A percentile compares a stretch with the other conserved stretches of the same genome.
These are phyloP conservation scores for Cyberlindnera veronae DNA, from an alignment of 805 yeast species.

Conservation along the genomic window DNA sequence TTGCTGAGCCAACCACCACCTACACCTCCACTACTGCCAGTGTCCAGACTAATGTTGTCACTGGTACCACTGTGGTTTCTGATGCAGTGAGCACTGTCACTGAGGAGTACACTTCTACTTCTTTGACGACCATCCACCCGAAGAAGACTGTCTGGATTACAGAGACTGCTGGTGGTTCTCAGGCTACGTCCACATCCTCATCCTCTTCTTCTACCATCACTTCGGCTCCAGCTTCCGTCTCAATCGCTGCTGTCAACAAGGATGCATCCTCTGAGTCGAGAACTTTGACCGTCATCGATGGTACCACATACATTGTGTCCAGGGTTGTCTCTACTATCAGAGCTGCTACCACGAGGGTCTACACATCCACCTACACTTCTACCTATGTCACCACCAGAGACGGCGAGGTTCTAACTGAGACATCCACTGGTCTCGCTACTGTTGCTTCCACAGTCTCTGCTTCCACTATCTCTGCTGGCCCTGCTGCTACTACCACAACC, in stretches of 20 bases:
- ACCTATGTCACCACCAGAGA: no score
- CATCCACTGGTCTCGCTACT: slow-evolving; percentile 13
- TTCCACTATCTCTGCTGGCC: slow-evolving; percentile 3
- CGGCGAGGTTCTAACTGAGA: slow-evolving; percentile 21
- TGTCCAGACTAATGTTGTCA: slow-evolving; percentile 7
- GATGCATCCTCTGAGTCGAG: slow-evolving; percentile 10
- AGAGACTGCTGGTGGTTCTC: slow-evolving; percentile 19
- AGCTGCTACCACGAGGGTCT: slow-evolving; percentile 24
- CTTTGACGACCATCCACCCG: slow-evolving; percentile 22
- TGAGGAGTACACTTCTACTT: slow-evolving; percentile 22
- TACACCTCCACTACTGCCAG: slow-evolving; percentile 6
- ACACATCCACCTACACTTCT: slow-evolving; percentile 22
- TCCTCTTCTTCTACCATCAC: slow-evolving; percentile 6
- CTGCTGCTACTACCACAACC: slow-evolving; percentile 5
- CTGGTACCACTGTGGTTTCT: slow-evolving; percentile 16
- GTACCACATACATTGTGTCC: slow-evolving; percentile 26
- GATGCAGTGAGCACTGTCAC: slow-evolving; percentile 14
- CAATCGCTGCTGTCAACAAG: slow-evolving; percentile 2
- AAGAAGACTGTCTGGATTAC: slow-evolving; percentile 27
- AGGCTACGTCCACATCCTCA: slow-evolving; percentile 5
- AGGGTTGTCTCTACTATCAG: slow-evolving; percentile 24
- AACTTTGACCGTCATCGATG: slow-evolving; percentile 16
- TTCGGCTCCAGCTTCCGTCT: slow-evolving; percentile 3
- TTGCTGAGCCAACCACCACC: slow-evolving; percentile 25
- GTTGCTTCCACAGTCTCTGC: slow-evolving; percentile 11